phyloP scores from a whole-genome alignment of 768 basidiomycete species.

The Tricholoma bakamatsutake region DNA sequence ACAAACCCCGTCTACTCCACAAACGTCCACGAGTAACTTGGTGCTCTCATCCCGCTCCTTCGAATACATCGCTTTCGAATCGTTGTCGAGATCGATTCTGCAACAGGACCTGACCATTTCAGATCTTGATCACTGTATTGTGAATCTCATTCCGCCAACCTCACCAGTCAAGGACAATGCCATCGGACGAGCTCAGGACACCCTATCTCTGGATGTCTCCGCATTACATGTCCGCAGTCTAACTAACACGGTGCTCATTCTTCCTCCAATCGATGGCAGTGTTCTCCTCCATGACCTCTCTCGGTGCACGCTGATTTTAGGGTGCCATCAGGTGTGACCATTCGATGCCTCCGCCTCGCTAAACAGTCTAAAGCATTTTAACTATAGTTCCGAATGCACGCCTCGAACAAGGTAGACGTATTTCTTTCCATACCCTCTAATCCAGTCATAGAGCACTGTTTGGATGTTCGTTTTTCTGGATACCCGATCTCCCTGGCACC shows the following conservation, averaged over 20 bases:
- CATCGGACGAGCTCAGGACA: neutral
- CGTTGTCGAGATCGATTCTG: conserved; percentile 30
- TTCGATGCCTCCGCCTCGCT: neutral
- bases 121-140: conserved; percentile 62
- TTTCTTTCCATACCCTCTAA: conserved; percentile 63
- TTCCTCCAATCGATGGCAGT: conserved; percentile 65
- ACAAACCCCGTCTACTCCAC: conserved; percentile 1
- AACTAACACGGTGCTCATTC: conserved; percentile 53
- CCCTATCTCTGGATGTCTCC: conserved; percentile 28
- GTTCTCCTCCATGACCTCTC: conserved; percentile 62
- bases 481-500: conserved; percentile 45
- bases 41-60: conserved; percentile 39
- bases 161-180: conserved; percentile 7
- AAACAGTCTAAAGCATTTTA: neutral
- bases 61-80: conserved; percentile 39
- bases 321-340: conserved; percentile 70
- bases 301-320: conserved; percentile 60
- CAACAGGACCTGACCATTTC: conserved; percentile 56
- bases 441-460: conserved; percentile 78
- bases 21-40: conserved; percentile 24
- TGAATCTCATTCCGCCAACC: conserved; percentile 48
- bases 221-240: conserved; percentile 64
- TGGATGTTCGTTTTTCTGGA: conserved; percentile 50
- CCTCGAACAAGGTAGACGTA: conserved; percentile 56
- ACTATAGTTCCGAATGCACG: conserved; percentile 81